Evolutionary conservation across 208 protist genomes (phyloP), one percentile per base, ranked within the genome.

Genomic region (Trypanosoma theileri): DNA sequence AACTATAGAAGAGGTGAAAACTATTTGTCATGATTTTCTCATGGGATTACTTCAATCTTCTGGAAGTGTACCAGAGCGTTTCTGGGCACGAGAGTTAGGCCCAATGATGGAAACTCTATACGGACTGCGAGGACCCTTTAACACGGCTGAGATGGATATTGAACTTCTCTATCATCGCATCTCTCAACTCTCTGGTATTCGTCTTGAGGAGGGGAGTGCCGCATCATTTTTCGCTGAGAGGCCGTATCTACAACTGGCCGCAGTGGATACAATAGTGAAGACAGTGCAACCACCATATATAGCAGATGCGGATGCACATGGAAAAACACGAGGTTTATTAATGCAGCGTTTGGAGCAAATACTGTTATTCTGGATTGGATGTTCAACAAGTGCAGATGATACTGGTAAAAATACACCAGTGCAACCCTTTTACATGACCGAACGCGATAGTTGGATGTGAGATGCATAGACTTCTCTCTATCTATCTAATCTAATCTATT

Each of bases 281-380:
- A 44, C 19, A 7, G 35, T 81, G 4, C 56, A 65, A 28, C 71
- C 77, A 0, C 75, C 70, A 26, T 59, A 57, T 60, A 22, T 48
- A 19, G 13, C 9, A 12, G 46, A 59, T 35, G 46, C 55, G 12
- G 65, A 62, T 0, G 62, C 48, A 10, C 60, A 70, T n/a, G 54
- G 31, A 0, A 66, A 73, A 61, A 56, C 51, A 9, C 50, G 81
- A 12, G 46, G 60, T 26, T 12, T 21, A 7, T 66, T 82, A 0
- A 48, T 85, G 6, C 10, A 66, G n/a, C 9, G 35, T 17, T 40
- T 65, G 17, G 88, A 85, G 48, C 56, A 70, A 3, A 56, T 92
- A 44, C 62, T 95, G n/a, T 73, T 95, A 4, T 95, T 95, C 63
- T 95, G 90, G 90, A 91, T 93, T 61, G 89, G 86, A 12, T 73